A percentile compares a stretch with the other conserved stretches of the same genome.
Evolutionary conservation across 2,329 filamentous ascomycete genomes (phyloP).

Genomic region (Aspergillus hortae): DNA sequence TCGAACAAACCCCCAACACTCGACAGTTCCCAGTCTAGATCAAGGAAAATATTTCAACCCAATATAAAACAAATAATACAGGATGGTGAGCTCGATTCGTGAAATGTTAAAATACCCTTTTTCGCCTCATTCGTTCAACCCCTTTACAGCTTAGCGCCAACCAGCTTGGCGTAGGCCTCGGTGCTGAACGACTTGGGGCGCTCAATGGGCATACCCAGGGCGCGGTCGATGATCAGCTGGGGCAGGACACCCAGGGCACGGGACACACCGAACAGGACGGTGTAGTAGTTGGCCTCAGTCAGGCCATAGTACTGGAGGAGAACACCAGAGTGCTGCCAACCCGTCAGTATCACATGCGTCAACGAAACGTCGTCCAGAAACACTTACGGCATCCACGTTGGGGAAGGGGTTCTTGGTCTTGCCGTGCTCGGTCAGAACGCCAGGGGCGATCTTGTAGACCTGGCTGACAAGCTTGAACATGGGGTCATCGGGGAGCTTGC

Average conservation of each 20-base stretch:
- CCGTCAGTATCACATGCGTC: slow-evolving; percentile 4
- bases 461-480: slow-evolving; percentile 99
- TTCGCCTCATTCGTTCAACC: slow-evolving; percentile 14
- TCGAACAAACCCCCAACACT: slow-evolving; percentile 30
- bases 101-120: slow-evolving; percentile 8
- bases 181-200: slow-evolving; percentile 99
- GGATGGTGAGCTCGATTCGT: slow-evolving; percentile 20
- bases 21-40: slow-evolving; percentile 23
- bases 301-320: slow-evolving; percentile 99
- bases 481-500: slow-evolving; percentile 92
- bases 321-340: slow-evolving; percentile 78
- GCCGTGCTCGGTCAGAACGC: slow-evolving; percentile 97
- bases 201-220: slow-evolving; percentile 94
- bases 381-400: slow-evolving; percentile 79
- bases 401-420: slow-evolving; percentile 99
- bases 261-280: slow-evolving; percentile 97
- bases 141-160: slow-evolving; percentile 80
- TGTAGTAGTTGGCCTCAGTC: slow-evolving; percentile 99
- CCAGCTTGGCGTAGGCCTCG: slow-evolving; percentile 91
- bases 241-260: slow-evolving; percentile 97
- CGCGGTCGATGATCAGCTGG: slow-evolving; percentile 99
- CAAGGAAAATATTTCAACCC: slow-evolving; percentile 3
- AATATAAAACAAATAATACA: slow-evolving; percentile 20
- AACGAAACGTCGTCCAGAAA: too few relatives aligned
- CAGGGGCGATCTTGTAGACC: slow-evolving; percentile 99